Evolutionary conservation across 2,329 filamentous ascomycete genomes (phyloP), one percentile per base, ranked within the genome.

Genomic region (Colletotrichum graminicola): DNA sequence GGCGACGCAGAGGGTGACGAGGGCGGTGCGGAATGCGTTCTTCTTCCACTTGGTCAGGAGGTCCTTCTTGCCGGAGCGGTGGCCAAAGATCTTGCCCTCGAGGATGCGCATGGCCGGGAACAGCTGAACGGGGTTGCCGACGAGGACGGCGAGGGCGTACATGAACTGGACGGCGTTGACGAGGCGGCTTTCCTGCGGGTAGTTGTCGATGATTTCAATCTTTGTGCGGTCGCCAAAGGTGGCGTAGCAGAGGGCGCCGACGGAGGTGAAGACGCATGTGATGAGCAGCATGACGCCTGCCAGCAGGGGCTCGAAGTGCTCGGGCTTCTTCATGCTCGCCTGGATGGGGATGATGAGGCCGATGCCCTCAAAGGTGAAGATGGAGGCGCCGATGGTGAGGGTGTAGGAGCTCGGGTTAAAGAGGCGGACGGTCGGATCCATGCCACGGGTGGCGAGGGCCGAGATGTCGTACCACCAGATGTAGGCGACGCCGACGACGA

Each of bases 281-380:
- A 93, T 93, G 79, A 94, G 85, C 72, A 90, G 77, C 92, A 94
- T 94, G 79, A 94, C 89, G 16, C 88, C 75, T 72, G 86, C 91
- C 1, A 94, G 87, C 3, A 94, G 85, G 67, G 84, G 84, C 75
- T 88, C 86, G 75, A 94, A 94, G 23, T 90, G 86, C 73, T 93
- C 84, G 0, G 92, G 92, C 69, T 90, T 84, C 76, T 88, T 88
- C 92, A 99, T 99, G 29, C 95, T 97, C 78, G 97, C 95, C 82
- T 99, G 97, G 72, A 99, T 98, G 0, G 97, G 96, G 73, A 99
- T 98, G 81, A 99, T 97, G 60, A 99, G 89, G 16, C 96, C 97
- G 73, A 99, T 97, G 36, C 96, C 96, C 80, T 99, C 96, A 78
- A 98, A 99, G 0, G 96, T 98, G 84, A 99, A 99, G 79, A 94